Base-by-base conservation (phyloP, 2,329 filamentous ascomycete species). In the Aspergillus vadensis region DNA sequence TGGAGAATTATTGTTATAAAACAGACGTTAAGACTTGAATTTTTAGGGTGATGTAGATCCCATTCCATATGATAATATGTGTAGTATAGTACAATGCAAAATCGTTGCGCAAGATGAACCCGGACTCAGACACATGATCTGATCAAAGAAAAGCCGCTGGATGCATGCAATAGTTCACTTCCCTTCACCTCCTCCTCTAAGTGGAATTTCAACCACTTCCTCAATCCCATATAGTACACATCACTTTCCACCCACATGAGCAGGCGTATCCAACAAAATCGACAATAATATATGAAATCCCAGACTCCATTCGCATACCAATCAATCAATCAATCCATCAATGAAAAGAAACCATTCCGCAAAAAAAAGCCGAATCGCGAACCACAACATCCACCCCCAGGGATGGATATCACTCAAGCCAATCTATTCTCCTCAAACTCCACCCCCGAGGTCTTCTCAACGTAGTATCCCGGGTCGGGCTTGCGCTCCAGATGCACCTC, bases 381-480 rank as follows among this genome's bases (percentile, higher is more conserved):
- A 36, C 32, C 14, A 14, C 32, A 30, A 25, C 23, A 50, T 27
- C 17, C 21, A 39, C 5, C 32, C 32, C 32, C 4, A 14, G 12
- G 10, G 12, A 36, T 36, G 32, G 32, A 14, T 36, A 15, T 36
- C 32, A 36, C 12, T 57, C 60, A 65, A 41, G 44, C 41, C 5
- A 54, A 38, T 38, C 63, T 51, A 43, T 27, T 58, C 58, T 65
- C 60, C 49, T 51, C 57, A 55, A 55, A 69, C 48, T 75, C 69
- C 25, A 68, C 65, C 39, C 61, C 67, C 43, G 70, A 71, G 32
- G 67, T 75, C 73, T 77, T 88, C 83, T 97, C 91, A 62, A 96
- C 73, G 69, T 88, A 94, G 71, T 92, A 97, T 1, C 93, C 93
- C 1, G 83, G 81, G 63, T 94, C 91, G 3, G 92, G 92, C 76